Evolutionary conservation across 2,329 filamentous ascomycete species (phyloP).

Genomic region (Fusarium sp.): DNA sequence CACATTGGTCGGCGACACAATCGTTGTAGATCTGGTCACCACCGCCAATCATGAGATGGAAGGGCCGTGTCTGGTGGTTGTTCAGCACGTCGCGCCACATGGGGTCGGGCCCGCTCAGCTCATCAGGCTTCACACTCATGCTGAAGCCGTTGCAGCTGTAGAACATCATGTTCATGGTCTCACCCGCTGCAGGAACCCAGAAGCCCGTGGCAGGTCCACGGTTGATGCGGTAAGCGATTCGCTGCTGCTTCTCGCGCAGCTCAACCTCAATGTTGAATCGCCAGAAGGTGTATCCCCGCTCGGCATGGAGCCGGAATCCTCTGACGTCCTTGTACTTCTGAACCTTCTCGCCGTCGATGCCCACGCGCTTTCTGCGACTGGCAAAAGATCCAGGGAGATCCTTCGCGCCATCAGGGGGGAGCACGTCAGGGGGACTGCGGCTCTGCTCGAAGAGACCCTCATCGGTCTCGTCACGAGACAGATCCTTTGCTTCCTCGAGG

Average conservation of each 20-base stretch:
- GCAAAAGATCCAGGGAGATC: slow-evolving; percentile 66
- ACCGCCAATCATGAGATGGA: slow-evolving; percentile 98
- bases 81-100: slow-evolving; percentile 97
- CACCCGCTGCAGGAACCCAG: slow-evolving; percentile 87
- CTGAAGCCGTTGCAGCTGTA: slow-evolving; percentile 98
- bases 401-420: slow-evolving; percentile 51
- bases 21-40: slow-evolving; percentile 99
- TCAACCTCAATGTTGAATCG: slow-evolving; percentile 96
- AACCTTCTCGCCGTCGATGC: slow-evolving; percentile 80
- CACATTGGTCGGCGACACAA: slow-evolving; percentile 78
- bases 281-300: slow-evolving; percentile 95
- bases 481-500: slow-evolving; percentile 79
- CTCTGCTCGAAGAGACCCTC: slow-evolving; percentile 83
- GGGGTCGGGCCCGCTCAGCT: slow-evolving; percentile 91
- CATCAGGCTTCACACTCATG: slow-evolving; percentile 77
- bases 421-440: slow-evolving; percentile 62
- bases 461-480: slow-evolving; percentile 83
- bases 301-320: slow-evolving; percentile 84
- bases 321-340: slow-evolving; percentile 86
- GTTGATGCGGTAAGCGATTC: slow-evolving; percentile 96
- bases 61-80: slow-evolving; percentile 87
- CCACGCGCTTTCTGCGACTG: slow-evolving; percentile 62
- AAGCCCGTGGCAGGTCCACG: slow-evolving; percentile 88
- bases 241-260: slow-evolving; percentile 78
- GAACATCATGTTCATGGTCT: slow-evolving; percentile 99